Evolutionary conservation across 129 eudicot genomes (phyloP), one percentile per base, ranked within the genome.

Genomic region (Pulicaria dysenterica): DNA sequence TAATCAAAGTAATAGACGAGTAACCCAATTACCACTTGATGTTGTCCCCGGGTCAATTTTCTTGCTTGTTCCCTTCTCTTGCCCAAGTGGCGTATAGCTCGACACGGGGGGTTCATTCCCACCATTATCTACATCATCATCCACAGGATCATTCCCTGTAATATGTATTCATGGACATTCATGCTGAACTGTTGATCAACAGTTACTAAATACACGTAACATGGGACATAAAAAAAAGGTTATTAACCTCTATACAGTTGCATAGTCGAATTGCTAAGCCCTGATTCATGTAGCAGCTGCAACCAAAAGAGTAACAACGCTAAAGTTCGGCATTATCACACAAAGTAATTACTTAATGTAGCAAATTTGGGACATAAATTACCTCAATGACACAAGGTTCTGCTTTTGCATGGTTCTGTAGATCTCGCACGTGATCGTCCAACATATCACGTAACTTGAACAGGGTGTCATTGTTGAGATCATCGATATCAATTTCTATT

Each of bases 371-470:
- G 45, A 38, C 8, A 24, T 5, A 37, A 64, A 2, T 42, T 73
- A 89, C 96, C 96, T 89, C 95, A 47, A 88, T 88, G 70, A 88
- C 92, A 86, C 92, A 84, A 42, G 90, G 85, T 68, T 91, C 95
- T 5, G 85, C 85, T 54, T 65, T 88, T 40, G 74, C 63, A 40
- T 34, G 67, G 49, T 82, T 80, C 42, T 73, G 87, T 42, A 83
- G 85, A 78, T 77, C 89, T 15, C 56, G 73, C 66, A 85, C 36
- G 72, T 81, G 76, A 8, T 85, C 88, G 80, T 91, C 91, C 48
- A 91, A 75, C 64, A 91, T 72, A 76, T 84, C 85, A 37, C 87
- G 76, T 38, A 91, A 59, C 46, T 73, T 85, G 68, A 85, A 80
- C 53, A 88, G 75, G 69, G 84, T 70, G 34, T 83, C 95, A 58